Evolutionary conservation across 2,329 filamentous ascomycete genomes (phyloP), one percentile per base, ranked within the genome.

Genomic region (Whalleya microplaca): DNA sequence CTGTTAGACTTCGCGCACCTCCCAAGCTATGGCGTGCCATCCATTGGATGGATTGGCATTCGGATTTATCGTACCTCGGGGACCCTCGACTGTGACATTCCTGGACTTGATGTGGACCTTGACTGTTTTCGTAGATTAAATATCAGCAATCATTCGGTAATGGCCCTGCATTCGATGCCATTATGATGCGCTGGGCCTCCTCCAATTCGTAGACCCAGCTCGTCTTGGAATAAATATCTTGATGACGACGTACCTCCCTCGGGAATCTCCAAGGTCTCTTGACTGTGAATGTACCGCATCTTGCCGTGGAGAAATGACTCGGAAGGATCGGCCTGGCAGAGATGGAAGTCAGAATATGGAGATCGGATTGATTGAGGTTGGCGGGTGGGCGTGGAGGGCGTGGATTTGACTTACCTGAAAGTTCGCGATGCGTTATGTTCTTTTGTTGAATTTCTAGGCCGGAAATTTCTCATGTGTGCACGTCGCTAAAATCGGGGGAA

Each of bases 261-360:
- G 76, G 96, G 95, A 82, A 99, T 92, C 75, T 88, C 86, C 83
- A 99, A 86, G 82, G 86, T 85, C 88, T 99, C 94, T 84, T 94
- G 86, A 77, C 92, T 96, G 87, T 97, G 92, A 84, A 99, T 96
- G 91, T 97, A 98, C 86, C 91, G 96, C 95, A 98, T 98, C 83
- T 91, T 97, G 90, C 83, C 81, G 80, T 71, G 66, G 64, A 65
- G 75, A 73, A 73, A 73, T 73, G 73, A 74, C 73, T 75, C 77
- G 76, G 58, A 64, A 56, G 63, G 63, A 62, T 65, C 64, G 66
- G 64, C 66, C 69, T 69, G 58, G 14, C 47, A 47, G 41, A 10
- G 29, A 47, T 14, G 19, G 40, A 49, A 47, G 32, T 50, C 18
- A 21, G 42, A 49, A 48, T 12, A 19, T 37, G 21, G 27, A 44